phyloP scores from a whole-genome alignment of 257 asterid genomes.

The Plectranthus barbatus region DNA sequence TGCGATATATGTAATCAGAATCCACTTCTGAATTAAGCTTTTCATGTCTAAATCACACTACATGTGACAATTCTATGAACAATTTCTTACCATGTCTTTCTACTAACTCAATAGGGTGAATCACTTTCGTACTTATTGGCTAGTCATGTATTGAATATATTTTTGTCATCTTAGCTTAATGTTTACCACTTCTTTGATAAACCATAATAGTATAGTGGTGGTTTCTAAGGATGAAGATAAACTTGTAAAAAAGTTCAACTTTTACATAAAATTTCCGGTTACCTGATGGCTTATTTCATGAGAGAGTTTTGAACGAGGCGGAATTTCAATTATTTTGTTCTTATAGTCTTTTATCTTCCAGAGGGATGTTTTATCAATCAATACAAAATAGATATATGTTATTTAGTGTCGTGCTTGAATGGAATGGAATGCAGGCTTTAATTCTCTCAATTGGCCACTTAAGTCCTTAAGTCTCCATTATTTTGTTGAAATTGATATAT shows the following conservation, averaged over 20 bases:
- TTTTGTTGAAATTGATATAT: too few species aligned
- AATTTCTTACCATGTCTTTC: neutral
- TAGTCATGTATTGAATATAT: neutral
- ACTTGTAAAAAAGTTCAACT: neutral
- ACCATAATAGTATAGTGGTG: neutral
- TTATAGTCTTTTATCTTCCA: neutral
- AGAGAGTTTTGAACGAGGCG: conserved; percentile 2
- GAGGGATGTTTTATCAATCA: conserved; percentile 5
- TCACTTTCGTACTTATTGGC: neutral
- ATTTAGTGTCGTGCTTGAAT: too few species aligned
- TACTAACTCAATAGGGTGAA: neutral
- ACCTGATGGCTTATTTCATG: neutral
- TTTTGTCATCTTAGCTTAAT: too few species aligned
- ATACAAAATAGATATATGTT: too few species aligned
- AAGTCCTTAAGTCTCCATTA: too few species aligned
- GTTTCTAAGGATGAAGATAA: neutral
- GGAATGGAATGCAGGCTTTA: too few species aligned
- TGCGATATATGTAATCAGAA: neutral
- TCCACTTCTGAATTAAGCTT: too few species aligned
- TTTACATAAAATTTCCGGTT: neutral
- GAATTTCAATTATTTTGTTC: neutral
- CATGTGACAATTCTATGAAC: neutral
- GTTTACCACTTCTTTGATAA: too few species aligned
- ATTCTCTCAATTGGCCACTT: too few species aligned
- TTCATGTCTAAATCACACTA: neutral